These are phyloP conservation scores for Exophiala mesophila DNA, from an alignment of 2,329 filamentous ascomycete genomes.

Conservation along the genomic window DNA sequence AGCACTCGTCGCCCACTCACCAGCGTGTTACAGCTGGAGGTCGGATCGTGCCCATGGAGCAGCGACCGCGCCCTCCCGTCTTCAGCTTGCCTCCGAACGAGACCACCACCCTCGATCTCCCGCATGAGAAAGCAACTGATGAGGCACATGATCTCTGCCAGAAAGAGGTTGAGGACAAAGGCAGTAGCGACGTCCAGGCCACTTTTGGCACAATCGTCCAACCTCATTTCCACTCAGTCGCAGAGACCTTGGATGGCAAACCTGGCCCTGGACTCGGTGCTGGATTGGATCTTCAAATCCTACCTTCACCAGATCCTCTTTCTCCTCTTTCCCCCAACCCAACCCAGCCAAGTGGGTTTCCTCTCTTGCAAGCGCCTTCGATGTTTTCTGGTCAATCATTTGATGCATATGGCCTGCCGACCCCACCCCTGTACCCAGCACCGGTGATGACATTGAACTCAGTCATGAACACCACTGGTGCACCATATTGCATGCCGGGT, in stretches of 20 bases:
- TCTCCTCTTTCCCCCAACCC: background rate
- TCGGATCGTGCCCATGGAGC: constrained; percentile 44
- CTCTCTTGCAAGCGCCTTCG: background rate
- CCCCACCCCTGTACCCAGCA: background rate
- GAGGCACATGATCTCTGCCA: background rate
- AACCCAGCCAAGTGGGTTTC: background rate
- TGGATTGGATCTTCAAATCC: background rate
- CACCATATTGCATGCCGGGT: background rate
- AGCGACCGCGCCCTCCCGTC: constrained; percentile 33
- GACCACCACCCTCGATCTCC: background rate
- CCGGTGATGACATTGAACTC: background rate
- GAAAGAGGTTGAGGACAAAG: background rate
- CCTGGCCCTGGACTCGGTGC: background rate
- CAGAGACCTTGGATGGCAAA: no score
- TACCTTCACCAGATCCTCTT: background rate
- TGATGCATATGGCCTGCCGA: background rate
- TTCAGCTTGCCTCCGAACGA: constrained; percentile 27
- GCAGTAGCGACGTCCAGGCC: background rate
- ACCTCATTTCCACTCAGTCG: no score
- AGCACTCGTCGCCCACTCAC: constrained; percentile 45
- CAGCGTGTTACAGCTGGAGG: constrained; percentile 47
- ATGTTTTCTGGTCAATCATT: background rate
- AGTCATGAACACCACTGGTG: background rate
- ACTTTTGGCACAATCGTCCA: no score
- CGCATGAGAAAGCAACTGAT: background rate